A percentile compares a stretch with the other conserved stretches of the same genome.
These are phyloP conservation scores for Dichomitus squalens DNA, from an alignment of 1,284 basidiomycete genomes.

Conservation along the genomic window DNA sequence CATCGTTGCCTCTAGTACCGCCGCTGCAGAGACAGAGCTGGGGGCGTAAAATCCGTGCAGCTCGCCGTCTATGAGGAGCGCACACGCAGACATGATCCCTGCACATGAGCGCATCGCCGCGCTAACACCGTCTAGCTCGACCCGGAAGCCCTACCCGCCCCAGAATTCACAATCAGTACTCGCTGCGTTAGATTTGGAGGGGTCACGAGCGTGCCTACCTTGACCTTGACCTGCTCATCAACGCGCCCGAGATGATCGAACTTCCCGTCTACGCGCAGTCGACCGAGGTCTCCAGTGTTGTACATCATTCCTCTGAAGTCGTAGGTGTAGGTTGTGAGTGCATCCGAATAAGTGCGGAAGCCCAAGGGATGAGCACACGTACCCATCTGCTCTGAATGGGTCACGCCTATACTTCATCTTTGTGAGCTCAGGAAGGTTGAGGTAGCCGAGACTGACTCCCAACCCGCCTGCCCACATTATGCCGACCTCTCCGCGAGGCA, in stretches of 20 bases:
- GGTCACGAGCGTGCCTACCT: conserved; percentile 36
- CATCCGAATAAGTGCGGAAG: too few species aligned
- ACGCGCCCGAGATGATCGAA: conserved; percentile 54
- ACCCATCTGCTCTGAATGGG: conserved; percentile 50
- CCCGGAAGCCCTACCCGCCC: conserved; percentile 51
- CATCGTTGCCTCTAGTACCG: not conserved
- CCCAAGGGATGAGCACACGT: too few species aligned
- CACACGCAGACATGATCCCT: conserved; percentile 43
- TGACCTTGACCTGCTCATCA: conserved; percentile 53
- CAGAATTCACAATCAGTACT: not conserved
- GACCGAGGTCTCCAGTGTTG: conserved; percentile 57
- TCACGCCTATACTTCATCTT: conserved; percentile 45
- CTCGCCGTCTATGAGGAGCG: conserved; percentile 47
- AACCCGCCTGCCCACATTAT: conserved; percentile 58
- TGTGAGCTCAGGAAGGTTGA: conserved; percentile 51
- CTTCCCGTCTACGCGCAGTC: conserved; percentile 48
- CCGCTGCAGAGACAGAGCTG: conserved; percentile 20
- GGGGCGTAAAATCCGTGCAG: conserved; percentile 54
- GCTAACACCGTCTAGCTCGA: conserved; percentile 56
- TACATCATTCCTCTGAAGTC: conserved; percentile 48
- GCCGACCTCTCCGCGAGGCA: conserved; percentile 49
- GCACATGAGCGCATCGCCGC: conserved; percentile 37
- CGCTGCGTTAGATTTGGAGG: not conserved
- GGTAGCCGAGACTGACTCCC: conserved; percentile 50
- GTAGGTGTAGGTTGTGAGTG: not conserved